Conservation (phyloP, 352 stramenopile species). For the Phytophthora sojae region DNA sequence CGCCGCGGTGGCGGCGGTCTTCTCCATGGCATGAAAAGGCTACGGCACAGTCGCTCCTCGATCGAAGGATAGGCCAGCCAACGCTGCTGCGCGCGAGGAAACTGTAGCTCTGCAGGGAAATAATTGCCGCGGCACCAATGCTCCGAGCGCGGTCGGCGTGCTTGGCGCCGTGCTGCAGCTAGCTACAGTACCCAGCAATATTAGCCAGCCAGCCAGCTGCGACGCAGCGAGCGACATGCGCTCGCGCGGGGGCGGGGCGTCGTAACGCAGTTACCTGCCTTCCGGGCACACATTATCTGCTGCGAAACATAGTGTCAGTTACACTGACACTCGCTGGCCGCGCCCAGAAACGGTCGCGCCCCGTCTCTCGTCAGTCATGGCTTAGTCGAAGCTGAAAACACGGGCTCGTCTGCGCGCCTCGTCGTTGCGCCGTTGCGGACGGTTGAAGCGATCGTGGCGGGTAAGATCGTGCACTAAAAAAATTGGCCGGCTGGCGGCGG, state of each 20-base stretch:
- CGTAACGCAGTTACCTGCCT: background rate
- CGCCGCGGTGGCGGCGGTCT: no score
- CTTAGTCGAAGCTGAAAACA: constrained; percentile 1
- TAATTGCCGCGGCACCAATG: no score
- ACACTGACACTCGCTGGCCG: no score
- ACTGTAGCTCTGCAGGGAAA: no score
- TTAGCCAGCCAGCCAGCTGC: background rate
- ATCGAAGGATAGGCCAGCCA: no score
- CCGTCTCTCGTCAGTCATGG: background rate
- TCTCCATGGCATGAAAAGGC: no score
- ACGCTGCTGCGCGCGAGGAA: no score
- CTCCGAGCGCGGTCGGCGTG: no score
- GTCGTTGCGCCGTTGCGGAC: constrained; percentile 4
- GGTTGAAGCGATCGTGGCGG: constrained; percentile 2
- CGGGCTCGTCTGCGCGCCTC: background rate
- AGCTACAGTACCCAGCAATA: no score
- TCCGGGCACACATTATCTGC: no score
- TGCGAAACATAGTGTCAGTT: background rate
- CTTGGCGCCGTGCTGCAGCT: no score
- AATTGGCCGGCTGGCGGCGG: constrained; percentile 1
- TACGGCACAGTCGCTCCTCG: no score
- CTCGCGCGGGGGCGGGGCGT: background rate
- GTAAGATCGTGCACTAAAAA: constrained; percentile 18
- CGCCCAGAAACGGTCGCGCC: background rate
- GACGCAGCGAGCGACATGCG: background rate